Conservation (phyloP, 257 asterid genomes). For the Solanum appendiculatum region DNA sequence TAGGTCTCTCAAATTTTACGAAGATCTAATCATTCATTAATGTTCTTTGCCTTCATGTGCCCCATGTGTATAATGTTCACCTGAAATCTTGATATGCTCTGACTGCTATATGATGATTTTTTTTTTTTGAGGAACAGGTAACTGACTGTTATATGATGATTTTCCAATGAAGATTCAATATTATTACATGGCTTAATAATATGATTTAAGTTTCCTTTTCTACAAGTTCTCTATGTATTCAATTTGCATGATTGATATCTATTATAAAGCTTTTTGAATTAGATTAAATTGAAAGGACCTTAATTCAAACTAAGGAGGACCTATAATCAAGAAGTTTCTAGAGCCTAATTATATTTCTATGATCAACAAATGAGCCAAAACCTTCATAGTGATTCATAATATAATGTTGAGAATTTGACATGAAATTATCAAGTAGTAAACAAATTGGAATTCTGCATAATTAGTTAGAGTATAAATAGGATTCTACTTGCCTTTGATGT, state of each 20-base stretch:
- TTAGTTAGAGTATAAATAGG: neutral
- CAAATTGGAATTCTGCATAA: neutral
- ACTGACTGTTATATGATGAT: neutral
- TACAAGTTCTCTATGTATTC: neutral
- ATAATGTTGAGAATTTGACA: neutral
- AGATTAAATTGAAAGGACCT: neutral
- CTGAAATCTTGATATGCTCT: neutral
- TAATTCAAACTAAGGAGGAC: neutral
- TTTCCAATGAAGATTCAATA: neutral
- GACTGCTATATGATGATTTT: no score
- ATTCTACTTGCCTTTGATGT: neutral
- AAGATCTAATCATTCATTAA: neutral
- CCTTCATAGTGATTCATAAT: neutral
- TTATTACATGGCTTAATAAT: neutral
- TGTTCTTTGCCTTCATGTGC: neutral
- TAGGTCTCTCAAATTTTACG: neutral
- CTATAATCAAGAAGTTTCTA: neutral
- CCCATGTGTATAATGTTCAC: neutral
- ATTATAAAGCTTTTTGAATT: neutral
- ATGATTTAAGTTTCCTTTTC: neutral
- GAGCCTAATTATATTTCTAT: neutral
- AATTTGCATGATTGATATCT: neutral
- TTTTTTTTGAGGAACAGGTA: no score
- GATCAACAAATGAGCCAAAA: neutral
- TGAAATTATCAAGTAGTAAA: neutral